Conservation (phyloP, 169 alveolate species). For the Eimeria acervulina region DNA sequence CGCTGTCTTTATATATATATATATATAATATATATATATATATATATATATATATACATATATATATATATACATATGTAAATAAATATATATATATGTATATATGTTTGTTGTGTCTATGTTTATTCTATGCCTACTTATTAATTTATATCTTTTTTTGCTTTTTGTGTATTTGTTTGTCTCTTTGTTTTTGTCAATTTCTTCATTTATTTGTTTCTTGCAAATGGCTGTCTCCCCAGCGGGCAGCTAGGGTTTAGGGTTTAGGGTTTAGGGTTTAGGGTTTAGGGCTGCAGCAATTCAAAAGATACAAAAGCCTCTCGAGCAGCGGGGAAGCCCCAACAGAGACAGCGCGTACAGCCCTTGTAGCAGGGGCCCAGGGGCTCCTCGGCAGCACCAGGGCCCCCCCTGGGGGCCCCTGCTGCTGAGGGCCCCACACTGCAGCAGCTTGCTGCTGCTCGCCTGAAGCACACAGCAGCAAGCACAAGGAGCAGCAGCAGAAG, state of each 20-base stretch:
- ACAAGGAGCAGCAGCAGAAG: conserved; percentile 7
- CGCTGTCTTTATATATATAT: too few species aligned
- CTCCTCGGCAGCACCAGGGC: neutral
- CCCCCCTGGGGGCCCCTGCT: neutral
- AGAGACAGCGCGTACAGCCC: neutral
- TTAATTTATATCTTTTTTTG: too few species aligned
- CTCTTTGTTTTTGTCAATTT: too few species aligned
- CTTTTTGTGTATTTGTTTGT: too few species aligned
- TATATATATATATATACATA: too few species aligned
- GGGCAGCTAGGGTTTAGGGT: conserved; percentile 44
- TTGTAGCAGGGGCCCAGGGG: neutral
- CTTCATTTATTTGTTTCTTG: too few species aligned
- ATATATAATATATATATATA: too few species aligned
- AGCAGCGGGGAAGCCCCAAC: neutral
- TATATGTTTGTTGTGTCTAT: too few species aligned
- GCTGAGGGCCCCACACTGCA: neutral
- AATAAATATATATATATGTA: too few species aligned
- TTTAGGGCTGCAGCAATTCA: neutral
- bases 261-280: conserved; percentile 41
- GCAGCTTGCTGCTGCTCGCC: neutral
- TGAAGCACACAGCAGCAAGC: neutral
- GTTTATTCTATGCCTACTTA: too few species aligned
- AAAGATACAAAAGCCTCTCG: neutral
- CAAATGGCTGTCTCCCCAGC: too few species aligned
- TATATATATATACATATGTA: too few species aligned